Percentiles rank a stretch among this genome's conserved stretches.
phyloP scores from a whole-genome alignment of 2,329 filamentous ascomycete genomes.

The Ophiocordyceps camponoti-saundersi region DNA sequence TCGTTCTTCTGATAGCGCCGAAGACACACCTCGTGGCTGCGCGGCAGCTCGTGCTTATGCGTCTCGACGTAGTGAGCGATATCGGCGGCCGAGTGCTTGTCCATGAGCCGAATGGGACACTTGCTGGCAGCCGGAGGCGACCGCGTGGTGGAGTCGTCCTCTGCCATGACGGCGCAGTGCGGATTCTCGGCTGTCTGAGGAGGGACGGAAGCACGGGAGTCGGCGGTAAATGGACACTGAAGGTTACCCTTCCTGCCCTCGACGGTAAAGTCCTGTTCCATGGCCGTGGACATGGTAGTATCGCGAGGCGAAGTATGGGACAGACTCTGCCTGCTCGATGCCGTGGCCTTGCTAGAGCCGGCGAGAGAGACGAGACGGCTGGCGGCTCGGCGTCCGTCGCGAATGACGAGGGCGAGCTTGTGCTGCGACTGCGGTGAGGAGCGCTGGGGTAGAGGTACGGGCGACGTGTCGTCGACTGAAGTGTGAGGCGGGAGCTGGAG shows the following conservation, averaged over 20 bases:
- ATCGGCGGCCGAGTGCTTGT: constrained; percentile 85
- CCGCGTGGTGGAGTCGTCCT: constrained; percentile 39
- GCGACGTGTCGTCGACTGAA: constrained; percentile 27
- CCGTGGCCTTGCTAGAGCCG: constrained; percentile 33
- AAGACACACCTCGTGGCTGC: constrained; percentile 86
- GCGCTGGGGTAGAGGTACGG: constrained; percentile 37
- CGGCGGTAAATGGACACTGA: constrained; percentile 58
- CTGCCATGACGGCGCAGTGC: constrained; percentile 43
- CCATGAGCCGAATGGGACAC: constrained; percentile 83
- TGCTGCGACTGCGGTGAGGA: constrained; percentile 23
- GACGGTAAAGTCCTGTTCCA: constrained; percentile 86
- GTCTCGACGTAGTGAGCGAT: constrained; percentile 86
- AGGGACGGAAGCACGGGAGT: constrained; percentile 10
- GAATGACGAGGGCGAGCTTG: constrained; percentile 44
- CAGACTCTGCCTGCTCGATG: constrained; percentile 29
- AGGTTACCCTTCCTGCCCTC: constrained; percentile 64
- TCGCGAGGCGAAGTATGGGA: constrained; percentile 25
- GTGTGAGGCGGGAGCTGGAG: constrained; percentile 44
- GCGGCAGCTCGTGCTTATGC: constrained; percentile 86
- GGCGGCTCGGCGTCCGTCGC: constrained; percentile 44
- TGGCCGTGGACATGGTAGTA: constrained; percentile 44
- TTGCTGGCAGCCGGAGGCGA: constrained; percentile 37
- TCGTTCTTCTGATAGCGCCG: constrained; percentile 79
- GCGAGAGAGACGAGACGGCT: constrained; percentile 30
- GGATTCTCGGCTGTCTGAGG: constrained; percentile 37